These are phyloP conservation scores for Carex scoparia DNA, from an alignment of 176 grass and related monocot genomes.

Conservation along the genomic window DNA sequence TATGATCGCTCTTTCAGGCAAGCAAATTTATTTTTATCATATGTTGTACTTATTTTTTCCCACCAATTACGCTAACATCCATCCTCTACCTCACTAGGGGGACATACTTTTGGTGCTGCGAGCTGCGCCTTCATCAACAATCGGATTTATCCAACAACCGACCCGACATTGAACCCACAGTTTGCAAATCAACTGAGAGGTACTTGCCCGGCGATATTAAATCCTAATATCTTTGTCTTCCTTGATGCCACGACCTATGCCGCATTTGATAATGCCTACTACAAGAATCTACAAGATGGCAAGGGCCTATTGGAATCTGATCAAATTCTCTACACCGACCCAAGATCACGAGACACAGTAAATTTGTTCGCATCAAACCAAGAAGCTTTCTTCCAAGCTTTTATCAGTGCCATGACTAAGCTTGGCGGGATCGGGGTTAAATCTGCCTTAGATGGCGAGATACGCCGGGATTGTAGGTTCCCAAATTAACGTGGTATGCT, in stretches of 20 bases:
- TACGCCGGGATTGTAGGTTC: slow-evolving; percentile 49
- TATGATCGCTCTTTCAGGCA: slow-evolving; percentile 65
- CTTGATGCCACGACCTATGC: slow-evolving; percentile 20
- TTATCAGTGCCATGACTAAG: slow-evolving; percentile 39
- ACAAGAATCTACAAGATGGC: slow-evolving; percentile 31
- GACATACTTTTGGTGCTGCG: slow-evolving; percentile 43
- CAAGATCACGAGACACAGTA: slow-evolving; percentile 38
- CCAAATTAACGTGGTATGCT: slow-evolving; percentile 26
- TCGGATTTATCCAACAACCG: slow-evolving; percentile 20
- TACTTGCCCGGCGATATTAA: slow-evolving; percentile 13
- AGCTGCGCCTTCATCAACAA: slow-evolving; percentile 35
- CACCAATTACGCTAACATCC: background rate
- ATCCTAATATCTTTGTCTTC: slow-evolving; percentile 18
- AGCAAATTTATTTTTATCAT: background rate
- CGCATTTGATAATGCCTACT: slow-evolving; percentile 64
- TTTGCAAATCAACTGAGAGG: slow-evolving; percentile 26
- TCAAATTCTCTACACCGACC: slow-evolving; percentile 52
- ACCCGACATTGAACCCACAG: slow-evolving; percentile 31
- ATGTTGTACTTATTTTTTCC: background rate
- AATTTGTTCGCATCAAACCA: slow-evolving; percentile 45
- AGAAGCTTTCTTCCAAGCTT: slow-evolving; percentile 39
- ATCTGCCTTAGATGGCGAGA: slow-evolving; percentile 50
- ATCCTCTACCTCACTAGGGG: slow-evolving; percentile 28
- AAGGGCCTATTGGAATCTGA: slow-evolving; percentile 55
- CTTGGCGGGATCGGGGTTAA: slow-evolving; percentile 58